phyloP scores from a whole-genome alignment of 345 rosid species.

The Boechera stricta region DNA sequence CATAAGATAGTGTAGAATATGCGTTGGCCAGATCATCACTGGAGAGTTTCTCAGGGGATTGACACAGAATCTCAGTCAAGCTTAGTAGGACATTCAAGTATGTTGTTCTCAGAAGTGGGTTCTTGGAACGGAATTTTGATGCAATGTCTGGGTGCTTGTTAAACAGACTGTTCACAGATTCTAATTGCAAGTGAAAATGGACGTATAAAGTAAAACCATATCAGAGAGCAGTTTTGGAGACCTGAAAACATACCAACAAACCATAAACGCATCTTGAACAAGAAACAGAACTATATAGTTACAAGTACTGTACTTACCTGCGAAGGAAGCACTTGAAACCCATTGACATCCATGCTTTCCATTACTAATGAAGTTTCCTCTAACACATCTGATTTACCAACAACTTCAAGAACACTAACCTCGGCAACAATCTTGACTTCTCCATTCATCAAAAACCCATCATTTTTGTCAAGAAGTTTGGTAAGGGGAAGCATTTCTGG shows the following conservation, averaged over 20 bases:
- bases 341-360: background rate
- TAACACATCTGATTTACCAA: background rate
- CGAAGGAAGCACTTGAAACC: conserved; percentile 10
- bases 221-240: background rate
- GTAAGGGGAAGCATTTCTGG: background rate
- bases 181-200: background rate
- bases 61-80: background rate
- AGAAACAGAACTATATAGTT: too few species aligned
- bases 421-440: background rate
- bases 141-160: background rate
- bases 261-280: too few species aligned
- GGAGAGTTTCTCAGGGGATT: background rate
- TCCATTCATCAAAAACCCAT: background rate
- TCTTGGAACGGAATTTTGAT: background rate
- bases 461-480: background rate
- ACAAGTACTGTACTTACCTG: background rate
- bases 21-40: background rate
- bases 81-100: background rate
- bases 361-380: background rate
- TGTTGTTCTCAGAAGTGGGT: background rate
- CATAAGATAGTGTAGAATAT: background rate
- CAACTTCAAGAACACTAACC: background rate
- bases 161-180: background rate
- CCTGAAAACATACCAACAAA: background rate
- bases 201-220: background rate